Base-by-base conservation (phyloP, 495 filamentous ascomycete genomes). In the Parathielavia appendiculata region DNA sequence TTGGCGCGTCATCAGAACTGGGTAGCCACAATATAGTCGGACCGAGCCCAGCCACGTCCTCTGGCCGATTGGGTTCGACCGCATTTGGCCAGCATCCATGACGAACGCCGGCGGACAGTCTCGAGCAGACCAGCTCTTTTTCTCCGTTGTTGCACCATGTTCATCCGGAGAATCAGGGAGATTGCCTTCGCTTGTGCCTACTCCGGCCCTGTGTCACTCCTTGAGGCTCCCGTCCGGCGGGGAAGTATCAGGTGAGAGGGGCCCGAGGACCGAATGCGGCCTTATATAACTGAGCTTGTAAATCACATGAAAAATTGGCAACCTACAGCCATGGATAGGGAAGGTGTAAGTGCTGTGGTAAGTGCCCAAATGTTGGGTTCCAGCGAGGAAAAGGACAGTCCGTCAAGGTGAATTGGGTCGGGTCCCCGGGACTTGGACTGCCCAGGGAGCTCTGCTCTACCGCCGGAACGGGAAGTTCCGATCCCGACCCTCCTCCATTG, bases 1-100 rank as follows among this genome's bases (percentile, higher is more conserved):
- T 62, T 58, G 60, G 60, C 45, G 43, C 54, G 54, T 30, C 50
- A 58, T 50, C 55, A 43, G 40, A 36, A 55, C 55, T 62, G 53
- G 26, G 26, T 30, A 30, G 19, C 50, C 60, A 58, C 49, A 55
- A 52, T 26, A 49, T 22, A 39, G 11, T 52, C 52, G 53, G 26
- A 46, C 34, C 32, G 38, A 45, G 48, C 40, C 54, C 54, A 57
- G 53, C 54, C 59, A 52, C 60, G 52, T 46, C 23, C 17, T 19
- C 30, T 51, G 54, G 44, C 54, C 48, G 54, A 62, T 57, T 62
- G 59, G 59, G 54, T 52, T 43, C 48, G 48, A 30, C 26, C 23
- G 51, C 32, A 22, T 52, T 61, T 53, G 54, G 59, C 49, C 49
- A 57, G n/a, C 54, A 43, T 53, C 54, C 41, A 54, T 57, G 48